Evolutionary conservation across 2,329 filamentous ascomycete genomes (phyloP), one percentile per base, ranked within the genome.

Genomic region (Penicillium sp.): DNA sequence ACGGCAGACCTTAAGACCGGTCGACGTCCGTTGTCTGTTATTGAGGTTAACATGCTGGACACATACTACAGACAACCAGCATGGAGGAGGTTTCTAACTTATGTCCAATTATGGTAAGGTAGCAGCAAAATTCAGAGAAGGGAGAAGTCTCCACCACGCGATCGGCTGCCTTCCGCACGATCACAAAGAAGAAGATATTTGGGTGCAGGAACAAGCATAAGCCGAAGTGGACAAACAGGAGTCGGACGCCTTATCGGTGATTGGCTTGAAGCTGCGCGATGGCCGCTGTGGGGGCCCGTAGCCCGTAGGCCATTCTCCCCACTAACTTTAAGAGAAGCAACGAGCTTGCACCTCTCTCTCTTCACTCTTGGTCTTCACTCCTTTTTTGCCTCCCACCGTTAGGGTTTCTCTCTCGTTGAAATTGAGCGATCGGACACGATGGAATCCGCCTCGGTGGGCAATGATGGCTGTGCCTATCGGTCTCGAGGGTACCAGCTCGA

Each of bases 401-500:
- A 8, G 16, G 12, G 5, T 22, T 8, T 33, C 3, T 18, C 16
- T 35, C 22, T 13, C 10, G 4, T 30, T 30, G 9, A 14, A 22
- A 38, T 14, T n/a, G 10, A 2, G 13, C 28, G 2, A 2, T 22
- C 6, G n/a, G n/a, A n/a, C n/a, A 29, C n/a, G 22, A 46, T 49
- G 47, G 29, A 14, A 3, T 25, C 14, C 2, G 44, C 27, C 10
- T 3, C 25, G 12, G 11, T 41, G 29, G 49, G 48, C 30, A 39
- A 30, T 22, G 52, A 52, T 38, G 48, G 33, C 5, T 47, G 47
- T 28, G 37, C 47, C 14, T 62, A 61, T 35, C 57, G 56, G 28
- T 60, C 71, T 2, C 67, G 86, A 39, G 80, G 78, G 1, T 92
- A 91, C 60, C 87, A 92, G 67, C 63, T 80, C 16, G 88, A 91